Evolutionary conservation across 1,284 basidiomycete species (phyloP).

Genomic region (Phaffia rhodozyma): DNA sequence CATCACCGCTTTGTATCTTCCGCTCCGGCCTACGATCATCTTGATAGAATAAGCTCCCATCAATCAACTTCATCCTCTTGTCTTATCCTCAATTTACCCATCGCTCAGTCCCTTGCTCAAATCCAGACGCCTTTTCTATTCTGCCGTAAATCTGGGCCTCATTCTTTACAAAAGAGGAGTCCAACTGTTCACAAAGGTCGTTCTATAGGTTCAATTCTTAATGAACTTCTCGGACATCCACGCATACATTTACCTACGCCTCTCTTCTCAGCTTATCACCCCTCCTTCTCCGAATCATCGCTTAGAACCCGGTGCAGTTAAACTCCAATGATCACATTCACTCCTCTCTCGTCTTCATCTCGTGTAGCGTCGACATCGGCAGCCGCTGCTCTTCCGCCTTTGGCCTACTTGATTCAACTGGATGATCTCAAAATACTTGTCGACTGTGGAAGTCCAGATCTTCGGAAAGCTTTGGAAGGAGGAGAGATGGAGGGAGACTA

Average conservation of each 20-base stretch:
- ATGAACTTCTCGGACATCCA: too few species aligned
- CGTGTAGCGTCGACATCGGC: constrained; percentile 43
- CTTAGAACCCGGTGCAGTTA: background rate
- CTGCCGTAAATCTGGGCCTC: too few species aligned
- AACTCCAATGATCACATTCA: constrained; percentile 73
- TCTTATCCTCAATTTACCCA: too few species aligned
- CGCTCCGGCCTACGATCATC: background rate
- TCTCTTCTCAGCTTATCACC: too few species aligned
- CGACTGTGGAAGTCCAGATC: constrained; percentile 61
- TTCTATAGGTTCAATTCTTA: too few species aligned
- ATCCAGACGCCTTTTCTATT: too few species aligned
- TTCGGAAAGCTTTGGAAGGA: constrained; percentile 25
- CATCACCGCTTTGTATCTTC: too few species aligned
- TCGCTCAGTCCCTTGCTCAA: too few species aligned
- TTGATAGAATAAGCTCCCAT: background rate
- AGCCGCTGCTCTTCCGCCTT: constrained; percentile 34
- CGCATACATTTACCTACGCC: too few species aligned
- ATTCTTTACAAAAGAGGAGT: too few species aligned
- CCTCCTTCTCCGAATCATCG: too few species aligned
- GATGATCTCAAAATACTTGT: constrained; percentile 89
- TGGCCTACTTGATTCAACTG: constrained; percentile 79
- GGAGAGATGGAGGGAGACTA: constrained; percentile 29
- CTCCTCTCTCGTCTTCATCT: constrained; percentile 73
- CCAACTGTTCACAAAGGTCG: too few species aligned
- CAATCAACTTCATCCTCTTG: background rate